Percentiles rank a stretch among this genome's conserved stretches.
phyloP scores from a whole-genome alignment of 2,329 filamentous ascomycete genomes.

The Davidsoniella eucalypti region DNA sequence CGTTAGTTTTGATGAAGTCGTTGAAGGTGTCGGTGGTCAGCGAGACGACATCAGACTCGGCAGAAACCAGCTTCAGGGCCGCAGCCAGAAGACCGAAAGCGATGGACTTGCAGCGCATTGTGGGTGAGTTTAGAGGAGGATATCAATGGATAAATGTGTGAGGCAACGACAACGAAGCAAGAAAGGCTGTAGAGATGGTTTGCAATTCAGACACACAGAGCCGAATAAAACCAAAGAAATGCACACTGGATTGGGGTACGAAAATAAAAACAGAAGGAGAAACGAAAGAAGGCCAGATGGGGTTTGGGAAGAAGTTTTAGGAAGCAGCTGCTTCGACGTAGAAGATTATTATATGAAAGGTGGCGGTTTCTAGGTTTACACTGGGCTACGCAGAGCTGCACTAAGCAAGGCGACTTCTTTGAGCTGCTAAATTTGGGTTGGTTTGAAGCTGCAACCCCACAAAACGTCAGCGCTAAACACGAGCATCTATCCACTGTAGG shows the following conservation, averaged over 20 bases:
- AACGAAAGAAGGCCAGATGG: not conserved
- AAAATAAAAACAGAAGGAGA: not conserved
- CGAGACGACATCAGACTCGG: constrained; percentile 64
- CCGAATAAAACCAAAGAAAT: not conserved
- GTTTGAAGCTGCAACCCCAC: not conserved
- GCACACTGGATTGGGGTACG: not conserved
- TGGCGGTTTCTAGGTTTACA: constrained; percentile 6
- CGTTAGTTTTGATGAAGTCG: constrained; percentile 69
- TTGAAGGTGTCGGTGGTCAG: constrained; percentile 78
- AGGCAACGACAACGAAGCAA: not conserved
- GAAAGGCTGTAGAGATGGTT: not conserved
- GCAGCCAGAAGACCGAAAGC: constrained; percentile 38
- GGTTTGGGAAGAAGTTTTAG: not conserved
- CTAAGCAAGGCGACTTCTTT: not conserved
- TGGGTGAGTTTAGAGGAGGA: constrained; percentile 16
- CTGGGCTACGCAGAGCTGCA: not conserved
- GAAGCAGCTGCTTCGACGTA: not conserved
- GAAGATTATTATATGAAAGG: constrained; percentile 8
- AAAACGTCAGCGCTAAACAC: no score
- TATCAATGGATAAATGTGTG: not conserved
- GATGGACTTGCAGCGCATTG: constrained; percentile 35
- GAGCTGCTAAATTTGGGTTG: not conserved
- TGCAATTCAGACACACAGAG: not conserved
- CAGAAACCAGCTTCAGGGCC: constrained; percentile 42
- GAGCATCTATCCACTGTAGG: no score